Percentiles rank a stretch among this genome's conserved stretches.
Conservation (phyloP, 2,329 filamentous ascomycete species). For the Curvularia eragrostidis region DNA sequence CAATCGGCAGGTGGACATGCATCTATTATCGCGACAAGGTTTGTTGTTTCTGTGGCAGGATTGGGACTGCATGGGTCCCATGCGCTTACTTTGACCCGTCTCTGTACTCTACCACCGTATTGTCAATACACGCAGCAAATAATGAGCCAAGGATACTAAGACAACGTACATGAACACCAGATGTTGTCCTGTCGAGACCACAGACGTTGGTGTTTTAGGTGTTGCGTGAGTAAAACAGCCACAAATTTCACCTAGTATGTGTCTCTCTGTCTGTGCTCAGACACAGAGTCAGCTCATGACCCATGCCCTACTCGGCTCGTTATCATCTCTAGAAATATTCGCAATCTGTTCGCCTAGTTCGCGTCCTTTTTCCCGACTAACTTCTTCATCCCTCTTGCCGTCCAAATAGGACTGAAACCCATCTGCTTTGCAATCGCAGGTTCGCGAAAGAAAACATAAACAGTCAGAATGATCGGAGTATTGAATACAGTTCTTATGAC, state of each 20-base stretch:
- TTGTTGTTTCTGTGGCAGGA: not conserved
- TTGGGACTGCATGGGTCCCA: not conserved
- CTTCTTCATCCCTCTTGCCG: conserved; percentile 17
- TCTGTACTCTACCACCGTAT: not conserved
- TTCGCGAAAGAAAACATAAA: conserved; percentile 64
- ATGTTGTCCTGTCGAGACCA: not conserved
- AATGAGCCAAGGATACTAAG: not conserved
- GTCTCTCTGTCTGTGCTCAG: not conserved
- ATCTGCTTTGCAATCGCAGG: conserved; percentile 43
- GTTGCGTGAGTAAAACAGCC: not conserved
- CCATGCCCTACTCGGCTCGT: conserved; percentile 14
- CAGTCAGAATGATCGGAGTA: conserved; percentile 58
- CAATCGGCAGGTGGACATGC: conserved; percentile 1
- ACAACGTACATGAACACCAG: not conserved
- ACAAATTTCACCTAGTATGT: not conserved
- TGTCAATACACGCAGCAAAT: not conserved
- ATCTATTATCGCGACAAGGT: conserved; percentile 5
- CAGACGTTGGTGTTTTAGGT: not conserved
- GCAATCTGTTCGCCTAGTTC: conserved; percentile 16
- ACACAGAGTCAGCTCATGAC: not conserved
- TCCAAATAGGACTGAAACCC: conserved; percentile 11
- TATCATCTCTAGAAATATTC: conserved; percentile 17
- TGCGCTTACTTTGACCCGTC: not conserved
- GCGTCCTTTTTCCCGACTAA: conserved; percentile 8
- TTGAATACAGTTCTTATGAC: too few species aligned